A percentile compares a stretch with the other conserved stretches of the same genome.
Evolutionary conservation across 192 early-diverging fungal genomes (phyloP).

Genomic region (Thamnidium elegans): DNA sequence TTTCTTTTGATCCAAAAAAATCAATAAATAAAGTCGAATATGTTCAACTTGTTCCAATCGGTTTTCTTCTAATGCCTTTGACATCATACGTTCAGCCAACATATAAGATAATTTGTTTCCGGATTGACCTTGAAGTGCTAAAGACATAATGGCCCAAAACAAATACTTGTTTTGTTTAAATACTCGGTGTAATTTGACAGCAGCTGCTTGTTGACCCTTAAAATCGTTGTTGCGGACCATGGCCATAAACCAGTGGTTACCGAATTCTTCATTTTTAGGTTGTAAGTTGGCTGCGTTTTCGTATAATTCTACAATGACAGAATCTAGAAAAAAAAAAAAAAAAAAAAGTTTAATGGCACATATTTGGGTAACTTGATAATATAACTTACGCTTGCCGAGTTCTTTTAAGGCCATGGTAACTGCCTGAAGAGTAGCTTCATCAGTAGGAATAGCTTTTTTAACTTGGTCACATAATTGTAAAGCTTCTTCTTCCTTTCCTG

Average conservation of each 20-base stretch:
- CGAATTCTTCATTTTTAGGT: slow-evolving; percentile 71
- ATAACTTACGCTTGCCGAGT: slow-evolving; percentile 46
- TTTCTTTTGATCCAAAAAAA: slow-evolving; percentile 71
- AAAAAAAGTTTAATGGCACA: background rate
- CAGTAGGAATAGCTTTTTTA: slow-evolving; percentile 54
- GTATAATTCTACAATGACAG: slow-evolving; percentile 73
- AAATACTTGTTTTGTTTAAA: slow-evolving; percentile 78
- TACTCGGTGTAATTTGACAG: slow-evolving; percentile 76
- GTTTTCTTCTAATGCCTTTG: slow-evolving; percentile 68
- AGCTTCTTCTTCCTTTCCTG: slow-evolving; percentile 64
- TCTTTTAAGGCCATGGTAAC: slow-evolving; percentile 55
- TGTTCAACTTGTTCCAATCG: slow-evolving; percentile 73
- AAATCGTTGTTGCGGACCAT: slow-evolving; percentile 65
- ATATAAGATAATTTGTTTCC: slow-evolving; percentile 52
- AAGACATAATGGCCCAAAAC: slow-evolving; percentile 83
- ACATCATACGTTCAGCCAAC: slow-evolving; percentile 83
- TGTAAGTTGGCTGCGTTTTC: slow-evolving; percentile 55
- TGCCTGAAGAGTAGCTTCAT: slow-evolving; percentile 61
- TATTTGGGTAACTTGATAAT: background rate
- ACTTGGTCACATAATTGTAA: slow-evolving; percentile 60
- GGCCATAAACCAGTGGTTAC: slow-evolving; percentile 80
- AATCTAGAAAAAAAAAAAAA: slow-evolving; percentile 35
- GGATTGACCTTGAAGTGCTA: slow-evolving; percentile 61
- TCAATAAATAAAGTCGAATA: slow-evolving; percentile 71
- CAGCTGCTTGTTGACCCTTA: slow-evolving; percentile 70